These are phyloP conservation scores for Annulohypoxylon truncatum DNA, from an alignment of 2,329 filamentous ascomycete genomes.

Conservation along the genomic window DNA sequence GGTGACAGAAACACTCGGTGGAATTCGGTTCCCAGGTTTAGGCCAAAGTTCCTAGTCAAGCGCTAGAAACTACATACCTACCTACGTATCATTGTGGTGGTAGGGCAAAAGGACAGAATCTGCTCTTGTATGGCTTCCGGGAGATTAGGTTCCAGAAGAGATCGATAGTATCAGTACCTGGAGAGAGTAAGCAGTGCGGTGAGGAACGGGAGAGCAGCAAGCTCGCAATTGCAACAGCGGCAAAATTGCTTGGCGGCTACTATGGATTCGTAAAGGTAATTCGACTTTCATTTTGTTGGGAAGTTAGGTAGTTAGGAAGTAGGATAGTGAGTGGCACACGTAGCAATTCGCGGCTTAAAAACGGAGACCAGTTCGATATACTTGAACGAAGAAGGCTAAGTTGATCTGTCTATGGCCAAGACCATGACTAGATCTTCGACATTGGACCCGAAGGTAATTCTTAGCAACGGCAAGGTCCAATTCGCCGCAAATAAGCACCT, in stretches of 20 bases:
- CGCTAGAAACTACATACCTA: constrained; percentile 21
- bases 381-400: constrained; percentile 19
- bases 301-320: constrained; percentile 12
- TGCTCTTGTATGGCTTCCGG: constrained; percentile 33
- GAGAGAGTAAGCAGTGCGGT: constrained; percentile 38
- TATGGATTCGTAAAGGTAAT: constrained; percentile 27
- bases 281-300: constrained; percentile 28
- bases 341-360: constrained; percentile 12
- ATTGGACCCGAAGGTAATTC: not conserved
- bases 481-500: not conserved
- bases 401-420: constrained; percentile 23
- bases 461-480: constrained; percentile 5
- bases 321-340: constrained; percentile 17
- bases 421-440: constrained; percentile 24
- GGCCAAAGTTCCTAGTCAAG: constrained; percentile 16
- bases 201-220: constrained; percentile 8
- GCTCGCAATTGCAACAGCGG: constrained; percentile 33
- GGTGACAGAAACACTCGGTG: constrained; percentile 13
- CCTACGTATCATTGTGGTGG: constrained; percentile 19
- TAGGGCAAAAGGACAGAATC: constrained; percentile 17
- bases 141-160: constrained; percentile 38
- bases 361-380: constrained; percentile 25
- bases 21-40: constrained; percentile 27
- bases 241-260: constrained; percentile 28
- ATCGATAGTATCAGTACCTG: constrained; percentile 31